Base-by-base conservation (phyloP, 768 basidiomycete genomes). In the Russula dissimulans region DNA sequence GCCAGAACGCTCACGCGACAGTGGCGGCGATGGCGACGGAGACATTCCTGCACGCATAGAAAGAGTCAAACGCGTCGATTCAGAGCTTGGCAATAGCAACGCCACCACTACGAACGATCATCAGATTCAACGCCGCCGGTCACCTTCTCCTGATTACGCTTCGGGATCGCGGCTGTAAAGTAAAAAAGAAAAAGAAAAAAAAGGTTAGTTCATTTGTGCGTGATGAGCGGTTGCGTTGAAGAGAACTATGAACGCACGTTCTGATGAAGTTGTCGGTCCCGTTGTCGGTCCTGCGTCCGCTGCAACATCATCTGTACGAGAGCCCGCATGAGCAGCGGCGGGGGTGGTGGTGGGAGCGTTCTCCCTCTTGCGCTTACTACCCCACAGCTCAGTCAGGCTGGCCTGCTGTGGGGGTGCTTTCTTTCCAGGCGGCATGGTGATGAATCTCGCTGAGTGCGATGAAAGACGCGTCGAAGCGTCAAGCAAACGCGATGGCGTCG, bases 311-410 rank as follows among this genome's bases (percentile, higher is more conserved):
- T 49, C 6, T 2, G 18, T 17, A 18, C 32, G 45, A 18, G 22
- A 26, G 22, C 22, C 22, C 22, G 22, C 22, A 26, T 26, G 22
- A 26, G 22, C 22, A 26, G 22, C 22, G 22, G 22, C 22, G 22
- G 22, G 22, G 22, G 22, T 38, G 12, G 41, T 9, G 12, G 36
- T 12, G 14, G 65, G 71, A 60, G 36, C 57, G 62, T 61, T 71
- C 68, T 65, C 56, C 51, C 63, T 51, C 61, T 70, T 65, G 64
- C 71, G 78, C 72, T 80, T 81, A 66, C 73, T 75, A 10, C 76
- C 77, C 87, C 88, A 92, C 75, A 89, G 78, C 56, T 90, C 87
- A 58, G 81, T 77, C 42, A 93, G 79, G 67, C 76, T 90, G n/a
- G 89, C 77, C 70, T 93, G 90, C 59, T 89, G 88, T 7, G 85